Evolutionary conservation across 2,329 filamentous ascomycete species (phyloP), one percentile per base, ranked within the genome.

Genomic region (Sarocladiaceae sp.): DNA sequence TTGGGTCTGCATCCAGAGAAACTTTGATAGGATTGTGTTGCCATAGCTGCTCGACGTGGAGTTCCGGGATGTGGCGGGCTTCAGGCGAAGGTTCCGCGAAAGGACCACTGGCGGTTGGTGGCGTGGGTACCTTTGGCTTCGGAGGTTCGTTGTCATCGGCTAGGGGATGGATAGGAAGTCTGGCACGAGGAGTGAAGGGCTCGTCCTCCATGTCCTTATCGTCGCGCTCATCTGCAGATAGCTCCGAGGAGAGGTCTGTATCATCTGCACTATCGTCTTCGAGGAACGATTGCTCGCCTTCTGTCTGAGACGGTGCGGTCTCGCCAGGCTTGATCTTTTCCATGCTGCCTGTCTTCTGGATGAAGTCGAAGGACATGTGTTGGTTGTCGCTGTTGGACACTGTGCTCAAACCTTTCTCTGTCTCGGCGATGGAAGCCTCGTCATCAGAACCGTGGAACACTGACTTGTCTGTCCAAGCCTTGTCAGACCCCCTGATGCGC

Each of bases 191-290:
- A 17, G 56, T 52, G 52, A 54, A 51, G 12, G 26, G 52, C 2
- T 59, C 51, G 7, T 53, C 55, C 13, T 64, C 65, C 26, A 50
- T 6, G 6, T 29, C 26, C 31, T 23, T 50, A 8, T 18, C n/a
- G 13, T 40, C 69, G 2, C 73, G 59, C 2, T 71, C 64, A n/a
- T 82, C 79, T 1, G 70, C 66, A 1, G 82, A 86, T 39, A 86
- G 58, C 57, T 86, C 83, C 0, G 83, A 86, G 2, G 83, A 87
- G 7, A 86, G 69, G 54, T 86, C 82, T 26, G 76, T 82, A 37
- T 76, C 76, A 40, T 71, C 66, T 39, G 75, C 73, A 51, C 76
- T 79, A 13, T 71, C 72, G 36, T 87, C 71, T 18, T 77, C 70
- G 23, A 79, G 59, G 54, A 79, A 78, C 0, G 74, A 78, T 23